A percentile compares a stretch with the other conserved stretches of the same genome.
Evolutionary conservation across 768 basidiomycete species (phyloP).

Genomic region (Ramaria rubella): DNA sequence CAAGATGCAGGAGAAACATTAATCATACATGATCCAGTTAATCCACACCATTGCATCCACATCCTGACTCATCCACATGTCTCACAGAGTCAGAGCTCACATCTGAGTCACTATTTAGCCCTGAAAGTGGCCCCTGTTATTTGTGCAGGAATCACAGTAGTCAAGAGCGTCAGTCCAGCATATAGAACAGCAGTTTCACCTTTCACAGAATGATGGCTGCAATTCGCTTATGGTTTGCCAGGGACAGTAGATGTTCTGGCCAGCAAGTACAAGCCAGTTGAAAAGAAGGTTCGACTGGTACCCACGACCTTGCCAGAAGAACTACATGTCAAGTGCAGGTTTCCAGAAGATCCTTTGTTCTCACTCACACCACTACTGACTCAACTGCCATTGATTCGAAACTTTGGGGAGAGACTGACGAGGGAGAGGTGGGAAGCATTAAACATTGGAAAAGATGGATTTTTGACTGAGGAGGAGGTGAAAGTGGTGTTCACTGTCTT

Average conservation of each 20-base stretch:
- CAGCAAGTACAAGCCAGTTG: constrained; percentile 23
- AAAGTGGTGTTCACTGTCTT: constrained; percentile 30
- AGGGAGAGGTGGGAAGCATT: constrained; percentile 2
- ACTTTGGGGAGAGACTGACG: constrained; percentile 9
- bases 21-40: background rate
- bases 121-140: background rate
- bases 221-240: background rate
- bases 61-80: background rate
- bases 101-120: background rate
- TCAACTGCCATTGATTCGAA: constrained; percentile 11
- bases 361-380: constrained; percentile 11
- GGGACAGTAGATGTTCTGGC: background rate
- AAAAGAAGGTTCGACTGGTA: constrained; percentile 23
- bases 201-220: background rate
- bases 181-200: background rate
- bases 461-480: constrained; percentile 28
- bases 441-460: constrained; percentile 15
- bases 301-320: constrained; percentile 23
- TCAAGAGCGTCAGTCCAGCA: background rate
- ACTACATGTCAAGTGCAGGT: no score
- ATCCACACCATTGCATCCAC: background rate
- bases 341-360: background rate
- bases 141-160: background rate
- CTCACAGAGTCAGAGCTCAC: background rate
- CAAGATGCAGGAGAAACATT: background rate